Evolutionary conservation across 352 stramenopile species (phyloP).

Genomic region (Sclerospora graminicola): DNA sequence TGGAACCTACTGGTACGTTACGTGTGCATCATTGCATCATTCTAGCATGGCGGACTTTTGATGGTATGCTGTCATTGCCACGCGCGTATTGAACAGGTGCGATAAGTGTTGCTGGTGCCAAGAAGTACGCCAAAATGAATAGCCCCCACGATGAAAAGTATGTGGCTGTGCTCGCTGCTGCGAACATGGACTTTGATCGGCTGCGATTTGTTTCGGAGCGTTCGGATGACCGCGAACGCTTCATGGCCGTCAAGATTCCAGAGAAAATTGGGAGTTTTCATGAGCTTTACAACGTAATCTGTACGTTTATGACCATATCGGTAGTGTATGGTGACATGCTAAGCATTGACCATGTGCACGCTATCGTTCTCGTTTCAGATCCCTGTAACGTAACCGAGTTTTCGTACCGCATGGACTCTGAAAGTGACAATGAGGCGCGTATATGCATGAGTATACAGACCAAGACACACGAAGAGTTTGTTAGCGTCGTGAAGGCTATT

Average conservation of each 20-base stretch:
- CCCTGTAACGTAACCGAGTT: constrained; percentile 93
- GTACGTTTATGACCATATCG: constrained; percentile 19
- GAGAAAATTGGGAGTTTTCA: constrained; percentile 91
- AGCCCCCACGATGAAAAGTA: constrained; percentile 69
- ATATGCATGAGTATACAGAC: constrained; percentile 96
- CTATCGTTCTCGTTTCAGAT: constrained; percentile 19
- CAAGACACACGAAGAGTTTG: constrained; percentile 49
- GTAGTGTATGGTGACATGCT: too few relatives aligned
- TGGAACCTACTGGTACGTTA: constrained; percentile 83
- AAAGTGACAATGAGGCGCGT: constrained; percentile 70
- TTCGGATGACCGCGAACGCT: constrained; percentile 91
- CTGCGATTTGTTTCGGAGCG: constrained; percentile 89
- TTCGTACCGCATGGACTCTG: constrained; percentile 89
- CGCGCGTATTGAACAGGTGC: constrained; percentile 51
- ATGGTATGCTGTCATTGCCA: not conserved
- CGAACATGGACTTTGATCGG: constrained; percentile 99
- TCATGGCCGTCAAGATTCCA: constrained; percentile 93
- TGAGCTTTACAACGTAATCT: constrained; percentile 66
- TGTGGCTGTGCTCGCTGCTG: constrained; percentile 92
- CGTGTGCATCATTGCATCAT: constrained; percentile 5
- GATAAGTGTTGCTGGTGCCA: constrained; percentile 92
- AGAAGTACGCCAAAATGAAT: constrained; percentile 85
- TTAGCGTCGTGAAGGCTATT: constrained; percentile 55
- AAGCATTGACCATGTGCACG: not conserved
- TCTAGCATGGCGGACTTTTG: not conserved